Evolutionary conservation across 768 basidiomycete species (phyloP), one percentile per base, ranked within the genome.

Genomic region (Pholiota conissans): DNA sequence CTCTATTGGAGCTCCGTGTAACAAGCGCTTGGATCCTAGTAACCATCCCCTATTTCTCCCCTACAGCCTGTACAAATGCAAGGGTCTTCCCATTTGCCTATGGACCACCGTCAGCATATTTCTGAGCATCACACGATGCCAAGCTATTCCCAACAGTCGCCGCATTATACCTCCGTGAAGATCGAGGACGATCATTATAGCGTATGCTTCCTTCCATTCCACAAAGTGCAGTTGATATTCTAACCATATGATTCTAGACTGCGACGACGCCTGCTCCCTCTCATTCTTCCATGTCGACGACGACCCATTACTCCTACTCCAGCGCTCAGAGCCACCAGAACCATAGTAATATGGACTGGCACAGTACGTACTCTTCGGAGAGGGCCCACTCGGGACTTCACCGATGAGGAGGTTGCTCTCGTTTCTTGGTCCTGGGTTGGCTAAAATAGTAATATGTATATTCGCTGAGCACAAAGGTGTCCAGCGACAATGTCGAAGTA

Each of bases 21-120:
- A 71, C 71, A 67, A 56, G 58, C 42, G 71, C 74, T 63, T 70
- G 74, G 81, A 85, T 82, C 78, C 80, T 84, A 84, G 79, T 87
- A 74, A 85, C 79, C 64, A 65, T 63, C 28, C 66, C 63, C 18
- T 24, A 67, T 67, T 63, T 71, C 69, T 77, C 70, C 70, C 69
- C 74, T 78, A 75, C 76, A 89, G 86, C 87, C 87, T 65, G 73
- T 83, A 58, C 84, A 84, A 72, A 85, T 89, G 76, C 86, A 87
- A 74, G 74, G 81, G 30, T 71, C 81, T 8, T 71, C 82, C 22
- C 80, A 79, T 52, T 77, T 82, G 22, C 76, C 82, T 11, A 71
- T 77, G 13, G 77, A 78, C 46, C 82, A 83, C 42, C 80, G 81
- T 22, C 74, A 80, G 0, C 67, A 75, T 18, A 56, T 79, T 37